phyloP scores from a whole-genome alignment of 1,284 basidiomycete genomes.

The Mrakiaceae sp. region DNA sequence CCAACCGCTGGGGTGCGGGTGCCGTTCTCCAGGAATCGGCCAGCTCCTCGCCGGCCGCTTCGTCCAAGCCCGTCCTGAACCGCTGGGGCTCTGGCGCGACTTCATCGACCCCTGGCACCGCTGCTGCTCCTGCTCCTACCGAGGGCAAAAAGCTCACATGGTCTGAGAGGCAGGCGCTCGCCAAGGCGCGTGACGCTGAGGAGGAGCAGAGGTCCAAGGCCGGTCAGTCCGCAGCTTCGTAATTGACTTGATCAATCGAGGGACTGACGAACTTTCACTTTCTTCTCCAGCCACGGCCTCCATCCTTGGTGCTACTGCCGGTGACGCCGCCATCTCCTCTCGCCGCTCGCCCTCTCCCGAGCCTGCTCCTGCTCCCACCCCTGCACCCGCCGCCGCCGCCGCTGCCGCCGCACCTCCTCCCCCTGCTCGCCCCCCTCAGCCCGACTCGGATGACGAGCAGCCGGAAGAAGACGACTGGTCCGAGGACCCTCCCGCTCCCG shows the following conservation, averaged over 20 bases:
- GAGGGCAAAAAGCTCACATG: conserved; percentile 67
- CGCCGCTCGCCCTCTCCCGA: conserved; percentile 13
- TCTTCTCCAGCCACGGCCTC: not conserved
- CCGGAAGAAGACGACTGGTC: not conserved
- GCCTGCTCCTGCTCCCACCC: conserved; percentile 19
- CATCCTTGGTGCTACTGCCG: not conserved
- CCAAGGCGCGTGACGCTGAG: conserved; percentile 70
- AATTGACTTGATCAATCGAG: not conserved
- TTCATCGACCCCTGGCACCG: conserved; percentile 15
- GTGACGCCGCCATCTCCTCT: not conserved
- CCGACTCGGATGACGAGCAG: conserved; percentile 20
- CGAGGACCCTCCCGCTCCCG: conserved; percentile 10
- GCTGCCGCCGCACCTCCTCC: conserved; percentile 1
- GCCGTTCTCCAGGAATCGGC: conserved; percentile 40
- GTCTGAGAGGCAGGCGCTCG: conserved; percentile 75
- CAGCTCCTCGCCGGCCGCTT: conserved; percentile 7
- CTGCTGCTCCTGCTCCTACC: conserved; percentile 18
- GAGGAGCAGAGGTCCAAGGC: conserved; percentile 59
- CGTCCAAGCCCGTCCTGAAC: conserved; percentile 28
- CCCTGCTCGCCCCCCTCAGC: conserved; percentile 31
- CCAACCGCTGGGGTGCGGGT: conserved; percentile 61
- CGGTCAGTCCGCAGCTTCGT: conserved; percentile 26
- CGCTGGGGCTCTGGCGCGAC: conserved; percentile 30
- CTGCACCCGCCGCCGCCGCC: conserved; percentile 19
- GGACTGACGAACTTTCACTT: not conserved